Percentiles rank a stretch among this genome's conserved stretches.
phyloP scores from a whole-genome alignment of 257 asterid genomes.

The Marsdenia floribunda region DNA sequence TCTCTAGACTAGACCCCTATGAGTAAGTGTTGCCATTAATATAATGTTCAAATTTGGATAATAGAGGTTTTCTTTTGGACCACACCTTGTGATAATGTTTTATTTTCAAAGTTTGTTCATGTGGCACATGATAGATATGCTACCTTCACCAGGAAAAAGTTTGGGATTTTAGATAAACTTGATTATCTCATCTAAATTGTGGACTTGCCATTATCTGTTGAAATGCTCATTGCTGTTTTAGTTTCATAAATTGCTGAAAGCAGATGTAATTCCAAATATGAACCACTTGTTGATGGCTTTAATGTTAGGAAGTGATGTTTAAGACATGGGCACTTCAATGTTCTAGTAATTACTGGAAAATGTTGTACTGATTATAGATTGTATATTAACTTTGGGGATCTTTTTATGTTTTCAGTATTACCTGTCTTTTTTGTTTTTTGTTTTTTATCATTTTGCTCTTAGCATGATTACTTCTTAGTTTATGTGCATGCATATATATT shows the following conservation, averaged over 20 bases:
- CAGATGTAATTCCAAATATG: neutral
- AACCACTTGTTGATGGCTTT: neutral
- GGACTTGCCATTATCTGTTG: neutral
- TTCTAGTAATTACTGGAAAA: constrained; percentile 1
- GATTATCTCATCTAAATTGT: neutral
- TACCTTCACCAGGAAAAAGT: neutral
- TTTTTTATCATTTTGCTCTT: neutral
- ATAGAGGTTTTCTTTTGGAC: neutral
- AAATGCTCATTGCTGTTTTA: neutral
- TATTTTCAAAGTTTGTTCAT: neutral
- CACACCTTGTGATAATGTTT: neutral
- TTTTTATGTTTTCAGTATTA: neutral
- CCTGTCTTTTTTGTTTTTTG: neutral
- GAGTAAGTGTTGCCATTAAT: neutral
- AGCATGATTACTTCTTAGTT: neutral
- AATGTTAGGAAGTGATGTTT: neutral
- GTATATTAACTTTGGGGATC: neutral
- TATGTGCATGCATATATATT: neutral
- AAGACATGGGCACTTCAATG: neutral
- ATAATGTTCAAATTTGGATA: neutral
- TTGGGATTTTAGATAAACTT: neutral
- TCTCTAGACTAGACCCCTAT: neutral
- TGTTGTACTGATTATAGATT: neutral
- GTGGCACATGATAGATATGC: neutral
- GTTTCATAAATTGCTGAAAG: neutral